These are phyloP conservation scores for Vitis hybrid DNA, from an alignment of 177 flowering plant genomes.

Conservation along the genomic window DNA sequence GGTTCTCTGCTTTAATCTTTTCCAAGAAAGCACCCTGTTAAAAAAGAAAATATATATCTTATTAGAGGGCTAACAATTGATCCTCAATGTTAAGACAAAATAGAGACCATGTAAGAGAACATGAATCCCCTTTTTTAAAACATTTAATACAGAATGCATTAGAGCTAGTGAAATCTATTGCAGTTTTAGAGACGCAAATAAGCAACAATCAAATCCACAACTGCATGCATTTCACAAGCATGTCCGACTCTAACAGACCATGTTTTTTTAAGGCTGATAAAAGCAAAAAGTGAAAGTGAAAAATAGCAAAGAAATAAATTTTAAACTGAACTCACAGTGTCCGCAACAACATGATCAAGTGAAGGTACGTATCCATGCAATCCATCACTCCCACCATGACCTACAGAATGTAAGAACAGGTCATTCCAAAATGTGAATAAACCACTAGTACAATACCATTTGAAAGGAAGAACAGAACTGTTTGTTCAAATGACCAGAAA, in stretches of 20 bases:
- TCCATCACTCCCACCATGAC: slow-evolving; percentile 99
- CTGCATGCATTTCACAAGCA: too few species aligned
- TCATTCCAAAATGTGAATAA: not conserved
- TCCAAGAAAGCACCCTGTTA: slow-evolving; percentile 76
- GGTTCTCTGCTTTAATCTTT: slow-evolving; percentile 75
- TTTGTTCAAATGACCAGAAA: too few species aligned
- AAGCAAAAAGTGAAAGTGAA: not conserved
- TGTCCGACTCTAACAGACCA: too few species aligned
- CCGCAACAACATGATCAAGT: slow-evolving; percentile 93
- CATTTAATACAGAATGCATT: not conserved
- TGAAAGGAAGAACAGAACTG: too few species aligned
- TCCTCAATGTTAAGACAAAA: too few species aligned
- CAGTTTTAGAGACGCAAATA: too few species aligned
- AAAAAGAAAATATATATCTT: slow-evolving; percentile 7
- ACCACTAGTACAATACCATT: not conserved
- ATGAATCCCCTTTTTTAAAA: not conserved
- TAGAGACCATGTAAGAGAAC: too few species aligned
- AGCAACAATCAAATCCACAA: too few species aligned
- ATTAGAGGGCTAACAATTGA: too few species aligned
- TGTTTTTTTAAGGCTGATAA: too few species aligned
- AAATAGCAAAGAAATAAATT: not conserved
- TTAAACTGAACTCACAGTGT: slow-evolving; percentile 64
- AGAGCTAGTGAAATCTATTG: not conserved
- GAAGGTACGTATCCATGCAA: slow-evolving; percentile 99
- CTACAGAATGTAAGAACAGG: slow-evolving; percentile 28